Evolutionary conservation across 2,329 filamentous ascomycete species (phyloP).

Genomic region (Dothideomycetes sp.): DNA sequence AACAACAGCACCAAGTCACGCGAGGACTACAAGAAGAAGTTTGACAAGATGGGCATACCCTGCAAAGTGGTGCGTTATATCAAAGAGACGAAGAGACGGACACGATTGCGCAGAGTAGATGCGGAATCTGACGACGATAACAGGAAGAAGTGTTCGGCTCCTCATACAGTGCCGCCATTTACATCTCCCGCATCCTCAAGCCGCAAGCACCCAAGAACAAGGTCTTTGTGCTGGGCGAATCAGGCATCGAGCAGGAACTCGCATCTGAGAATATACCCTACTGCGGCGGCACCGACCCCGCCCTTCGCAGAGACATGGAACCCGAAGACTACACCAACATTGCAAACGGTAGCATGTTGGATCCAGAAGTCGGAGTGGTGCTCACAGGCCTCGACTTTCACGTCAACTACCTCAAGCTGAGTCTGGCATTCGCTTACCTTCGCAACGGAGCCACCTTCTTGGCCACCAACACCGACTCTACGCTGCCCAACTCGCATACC

Average conservation of each 20-base stretch:
- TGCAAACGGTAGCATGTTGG: constrained; percentile 61
- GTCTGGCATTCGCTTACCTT: constrained; percentile 77
- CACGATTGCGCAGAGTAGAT: not conserved
- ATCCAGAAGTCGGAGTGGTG: constrained; percentile 82
- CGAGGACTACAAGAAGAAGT: constrained; percentile 83
- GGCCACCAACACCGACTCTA: constrained; percentile 87
- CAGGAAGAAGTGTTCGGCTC: constrained; percentile 92
- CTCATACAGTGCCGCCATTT: constrained; percentile 88
- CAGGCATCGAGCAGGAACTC: constrained; percentile 83
- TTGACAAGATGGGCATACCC: constrained; percentile 69
- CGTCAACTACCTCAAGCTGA: constrained; percentile 86
- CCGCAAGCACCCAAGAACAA: constrained; percentile 73
- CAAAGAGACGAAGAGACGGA: not conserved
- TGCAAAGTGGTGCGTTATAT: constrained; percentile 45
- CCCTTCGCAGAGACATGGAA: constrained; percentile 64
- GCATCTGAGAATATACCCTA: constrained; percentile 65
- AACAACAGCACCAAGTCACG: constrained; percentile 99
- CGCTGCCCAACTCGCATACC: constrained; percentile 67
- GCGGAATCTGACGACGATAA: not conserved
- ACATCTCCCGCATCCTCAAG: constrained; percentile 85
- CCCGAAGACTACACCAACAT: constrained; percentile 71
- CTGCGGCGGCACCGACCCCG: constrained; percentile 77
- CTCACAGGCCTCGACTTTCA: constrained; percentile 88
- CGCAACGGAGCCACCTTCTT: constrained; percentile 73
- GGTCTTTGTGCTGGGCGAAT: constrained; percentile 87